A percentile compares a stretch with the other conserved stretches of the same genome.
phyloP scores from a whole-genome alignment of 2,329 filamentous ascomycete genomes.

The Fonsecaea erecta region DNA sequence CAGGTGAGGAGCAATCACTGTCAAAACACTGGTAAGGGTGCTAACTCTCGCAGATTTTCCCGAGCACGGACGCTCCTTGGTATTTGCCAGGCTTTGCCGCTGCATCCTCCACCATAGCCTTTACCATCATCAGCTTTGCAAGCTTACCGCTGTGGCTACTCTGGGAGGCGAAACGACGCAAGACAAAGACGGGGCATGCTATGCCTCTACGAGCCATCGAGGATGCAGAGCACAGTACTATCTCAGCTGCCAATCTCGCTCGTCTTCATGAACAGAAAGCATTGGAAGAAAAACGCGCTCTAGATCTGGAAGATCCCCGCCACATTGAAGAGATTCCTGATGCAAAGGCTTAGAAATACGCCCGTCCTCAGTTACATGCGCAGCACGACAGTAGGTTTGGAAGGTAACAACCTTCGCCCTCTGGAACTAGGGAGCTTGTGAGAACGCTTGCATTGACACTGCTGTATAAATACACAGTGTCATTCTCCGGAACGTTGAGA shows the following conservation, averaged over 20 bases:
- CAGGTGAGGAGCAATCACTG: conserved; percentile 17
- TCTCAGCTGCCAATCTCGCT: conserved; percentile 15
- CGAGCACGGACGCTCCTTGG: conserved; percentile 25
- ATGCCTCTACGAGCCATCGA: conserved; percentile 34
- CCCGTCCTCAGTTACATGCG: neutral
- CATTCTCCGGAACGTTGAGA: too few species aligned
- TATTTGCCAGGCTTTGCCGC: conserved; percentile 34
- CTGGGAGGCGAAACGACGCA: conserved; percentile 28
- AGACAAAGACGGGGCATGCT: conserved; percentile 32
- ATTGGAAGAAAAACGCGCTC: conserved; percentile 10
- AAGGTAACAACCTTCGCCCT: neutral
- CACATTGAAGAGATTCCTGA: conserved; percentile 20
- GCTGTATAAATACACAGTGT: too few species aligned
- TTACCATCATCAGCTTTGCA: conserved; percentile 29
- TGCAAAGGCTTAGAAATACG: neutral
- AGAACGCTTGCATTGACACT: too few species aligned
- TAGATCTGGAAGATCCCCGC: conserved; percentile 12
- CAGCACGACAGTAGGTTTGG: neutral
- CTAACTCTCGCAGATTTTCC: conserved; percentile 24
- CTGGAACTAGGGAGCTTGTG: neutral
- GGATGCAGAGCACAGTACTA: conserved; percentile 25
- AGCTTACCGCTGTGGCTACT: conserved; percentile 33
- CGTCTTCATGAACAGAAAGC: conserved; percentile 21
- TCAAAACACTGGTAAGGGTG: neutral
- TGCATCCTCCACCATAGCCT: conserved; percentile 26